phyloP scores from a whole-genome alignment of 2,329 filamentous ascomycete genomes.

The Trichoderma koningiopsis region DNA sequence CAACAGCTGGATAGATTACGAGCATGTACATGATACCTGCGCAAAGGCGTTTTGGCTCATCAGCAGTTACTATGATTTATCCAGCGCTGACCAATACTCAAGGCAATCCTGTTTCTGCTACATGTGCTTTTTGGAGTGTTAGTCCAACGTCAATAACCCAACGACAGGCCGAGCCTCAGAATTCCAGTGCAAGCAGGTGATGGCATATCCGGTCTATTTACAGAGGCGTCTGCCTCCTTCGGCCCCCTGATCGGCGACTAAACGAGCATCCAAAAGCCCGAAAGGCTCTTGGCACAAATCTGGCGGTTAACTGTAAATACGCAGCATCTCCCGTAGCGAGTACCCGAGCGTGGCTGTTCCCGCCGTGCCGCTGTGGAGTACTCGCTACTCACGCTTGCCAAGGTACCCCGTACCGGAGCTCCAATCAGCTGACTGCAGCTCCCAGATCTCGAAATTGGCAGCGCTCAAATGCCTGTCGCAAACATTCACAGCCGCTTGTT shows the following conservation, averaged over 20 bases:
- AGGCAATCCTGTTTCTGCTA: neutral
- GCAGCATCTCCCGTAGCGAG: neutral
- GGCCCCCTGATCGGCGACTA: neutral
- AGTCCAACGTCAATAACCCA: neutral
- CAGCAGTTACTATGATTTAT: no score
- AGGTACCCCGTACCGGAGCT: neutral
- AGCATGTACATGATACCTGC: neutral
- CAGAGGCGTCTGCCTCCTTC: neutral
- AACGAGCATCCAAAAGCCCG: neutral
- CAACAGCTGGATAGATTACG: neutral
- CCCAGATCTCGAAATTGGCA: neutral
- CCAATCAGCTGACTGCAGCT: slow-evolving; percentile 19
- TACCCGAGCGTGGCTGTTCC: neutral
- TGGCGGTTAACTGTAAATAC: neutral
- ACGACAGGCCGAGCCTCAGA: no score
- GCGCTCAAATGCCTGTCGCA: neutral
- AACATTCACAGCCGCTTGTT: neutral
- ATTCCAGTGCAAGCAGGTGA: neutral
- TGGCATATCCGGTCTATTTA: neutral
- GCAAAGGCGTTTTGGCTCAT: neutral
- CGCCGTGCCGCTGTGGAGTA: slow-evolving; percentile 5
- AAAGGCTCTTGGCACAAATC: neutral
- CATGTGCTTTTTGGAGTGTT: neutral
- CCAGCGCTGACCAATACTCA: neutral
- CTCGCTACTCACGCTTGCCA: neutral